A percentile compares a stretch with the other conserved stretches of the same genome.
Conservation (phyloP, 306 rosid species). For the Quercus parvula region DNA sequence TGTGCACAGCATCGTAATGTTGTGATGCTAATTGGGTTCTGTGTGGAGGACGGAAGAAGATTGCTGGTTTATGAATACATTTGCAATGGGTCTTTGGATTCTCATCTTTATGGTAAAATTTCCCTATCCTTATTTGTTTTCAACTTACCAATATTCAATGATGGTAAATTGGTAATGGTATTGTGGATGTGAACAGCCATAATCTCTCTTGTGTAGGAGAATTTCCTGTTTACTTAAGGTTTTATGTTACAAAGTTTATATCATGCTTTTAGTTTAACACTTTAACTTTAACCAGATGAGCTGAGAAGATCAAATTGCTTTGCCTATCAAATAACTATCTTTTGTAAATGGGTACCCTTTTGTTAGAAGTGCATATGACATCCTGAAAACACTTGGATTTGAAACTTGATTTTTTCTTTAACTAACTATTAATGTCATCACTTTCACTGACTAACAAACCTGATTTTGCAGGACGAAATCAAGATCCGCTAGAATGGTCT, state of each 20-base stretch:
- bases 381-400: neutral
- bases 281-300: neutral
- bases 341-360: neutral
- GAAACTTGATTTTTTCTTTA: neutral
- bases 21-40: constrained; percentile 86
- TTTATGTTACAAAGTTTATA: neutral
- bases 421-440: neutral
- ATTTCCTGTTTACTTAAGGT: neutral
- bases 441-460: neutral
- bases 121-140: neutral
- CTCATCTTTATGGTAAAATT: constrained; percentile 78
- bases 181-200: neutral
- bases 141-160: neutral
- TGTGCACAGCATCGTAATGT: constrained; percentile 98
- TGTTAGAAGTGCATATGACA: neutral
- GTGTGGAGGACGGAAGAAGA: constrained; percentile 90
- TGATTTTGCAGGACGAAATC: constrained; percentile 53
- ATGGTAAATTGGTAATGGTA: neutral
- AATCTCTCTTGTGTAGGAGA: neutral
- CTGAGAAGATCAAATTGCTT: neutral
- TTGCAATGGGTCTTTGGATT: constrained; percentile 89
- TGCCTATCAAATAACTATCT: too few relatives aligned
- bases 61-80: constrained; percentile 87
- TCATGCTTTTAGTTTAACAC: neutral
- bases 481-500: constrained; percentile 60